Evolutionary conservation across 129 eudicot species (phyloP), one percentile per base, ranked within the genome.

Genomic region (Pseudognaphalium luteoalbum): DNA sequence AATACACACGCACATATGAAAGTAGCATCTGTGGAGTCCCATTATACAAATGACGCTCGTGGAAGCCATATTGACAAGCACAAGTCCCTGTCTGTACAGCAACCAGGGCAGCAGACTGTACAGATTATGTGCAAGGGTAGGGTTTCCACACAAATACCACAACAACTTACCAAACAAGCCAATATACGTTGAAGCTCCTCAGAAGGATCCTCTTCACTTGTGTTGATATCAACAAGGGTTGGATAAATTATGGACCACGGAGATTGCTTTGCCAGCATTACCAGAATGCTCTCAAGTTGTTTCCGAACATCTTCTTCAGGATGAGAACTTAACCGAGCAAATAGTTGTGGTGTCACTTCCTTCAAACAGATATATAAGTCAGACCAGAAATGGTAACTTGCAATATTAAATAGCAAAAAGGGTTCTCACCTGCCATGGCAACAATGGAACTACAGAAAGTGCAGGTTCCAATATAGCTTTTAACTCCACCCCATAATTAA

Each of bases 241-340:
- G 99, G 99, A 78, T 95, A 95, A 32, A 95, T 89, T 29, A 95
- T 80, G 29, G 99, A 95, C 96, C 97, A 89, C 15, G 99, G 99
- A 67, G 93, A 87, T 75, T 81, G 84, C 88, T 86, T 87, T 57
- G 97, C 99, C 84, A 95, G 87, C 97, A 89, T 91, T 81, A 88
- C 74, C 50, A 95, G 85, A 75, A 95, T 79, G 54, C 85, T 83
- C 83, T 86, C 99, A 71, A 95, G 78, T 81, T 89, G 99, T 83
- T 87, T 87, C 72, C 97, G 84, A 32, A 92, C 97, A 85, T 81
- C 88, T 73, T 85, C 88, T 81, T 95, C 99, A 65, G 99, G 97
- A 83, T 95, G 99, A 81, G 97, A 91, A 78, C 97, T 89, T 87
- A 95, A 82, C 20, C 96, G 96, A 72, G 99, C 91, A 85, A 95